Evolutionary conservation across 441 rosid genomes (phyloP).

Genomic region (Erodium trifolium): DNA sequence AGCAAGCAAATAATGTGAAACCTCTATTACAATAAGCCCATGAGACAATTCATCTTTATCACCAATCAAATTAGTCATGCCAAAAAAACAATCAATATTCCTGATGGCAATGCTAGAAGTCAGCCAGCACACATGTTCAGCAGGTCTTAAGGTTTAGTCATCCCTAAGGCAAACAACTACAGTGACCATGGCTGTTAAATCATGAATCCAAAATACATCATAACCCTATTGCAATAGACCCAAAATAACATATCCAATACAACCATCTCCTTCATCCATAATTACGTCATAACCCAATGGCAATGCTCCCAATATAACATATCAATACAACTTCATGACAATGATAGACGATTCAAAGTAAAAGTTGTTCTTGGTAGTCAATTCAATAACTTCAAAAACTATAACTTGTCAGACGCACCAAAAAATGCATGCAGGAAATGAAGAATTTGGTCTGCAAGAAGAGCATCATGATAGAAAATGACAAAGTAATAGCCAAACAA

Average conservation of each 20-base stretch:
- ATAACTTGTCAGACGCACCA: neutral
- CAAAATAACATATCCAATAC: neutral
- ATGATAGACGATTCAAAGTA: neutral
- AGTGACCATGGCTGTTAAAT: neutral
- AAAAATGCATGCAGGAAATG: neutral
- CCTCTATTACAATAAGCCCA: neutral
- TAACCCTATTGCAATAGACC: neutral
- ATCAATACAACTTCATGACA: neutral
- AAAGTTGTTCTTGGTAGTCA: no score
- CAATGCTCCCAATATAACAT: no score
- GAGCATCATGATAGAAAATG: neutral
- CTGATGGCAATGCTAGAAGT: neutral
- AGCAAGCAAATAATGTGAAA: neutral
- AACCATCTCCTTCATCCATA: neutral
- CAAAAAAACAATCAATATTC: neutral
- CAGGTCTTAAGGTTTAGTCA: neutral
- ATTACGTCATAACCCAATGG: no score
- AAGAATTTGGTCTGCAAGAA: neutral
- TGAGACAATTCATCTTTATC: neutral
- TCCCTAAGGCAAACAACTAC: no score
- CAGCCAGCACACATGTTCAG: neutral
- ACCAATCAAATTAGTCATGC: neutral
- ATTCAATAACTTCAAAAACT: no score
- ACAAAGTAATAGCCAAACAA: neutral
- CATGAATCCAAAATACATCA: no score